Evolutionary conservation across 805 yeast genomes (phyloP).

Genomic region (Saturnispora gosingensis): DNA sequence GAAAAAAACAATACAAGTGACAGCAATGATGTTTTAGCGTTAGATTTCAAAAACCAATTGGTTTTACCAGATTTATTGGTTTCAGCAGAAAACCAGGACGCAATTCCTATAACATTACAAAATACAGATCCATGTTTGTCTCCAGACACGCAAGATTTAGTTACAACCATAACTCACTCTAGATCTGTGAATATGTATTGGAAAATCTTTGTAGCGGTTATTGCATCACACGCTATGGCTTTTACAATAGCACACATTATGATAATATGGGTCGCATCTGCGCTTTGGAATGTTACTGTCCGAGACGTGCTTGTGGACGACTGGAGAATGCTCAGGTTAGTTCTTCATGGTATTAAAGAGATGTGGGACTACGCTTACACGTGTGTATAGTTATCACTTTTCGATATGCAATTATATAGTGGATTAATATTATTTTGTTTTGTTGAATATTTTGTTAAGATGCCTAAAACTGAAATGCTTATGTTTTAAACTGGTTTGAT

Average conservation of each 20-base stretch:
- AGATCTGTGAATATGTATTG: constrained; percentile 15
- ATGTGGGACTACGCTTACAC: constrained; percentile 10
- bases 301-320: constrained; percentile 20
- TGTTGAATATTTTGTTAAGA: background rate
- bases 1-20: background rate
- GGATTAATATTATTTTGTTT: background rate
- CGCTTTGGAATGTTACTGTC: constrained; percentile 15
- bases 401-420: too few species aligned
- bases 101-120: background rate
- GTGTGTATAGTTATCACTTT: background rate
- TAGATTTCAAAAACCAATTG: constrained; percentile 1
- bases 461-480: background rate
- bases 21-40: background rate
- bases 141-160: background rate
- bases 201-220: constrained; percentile 22
- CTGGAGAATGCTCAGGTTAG: constrained; percentile 18
- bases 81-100: background rate
- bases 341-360: constrained; percentile 16
- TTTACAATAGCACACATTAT: constrained; percentile 16
- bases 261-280: constrained; percentile 17
- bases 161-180: background rate
- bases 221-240: constrained; percentile 18
- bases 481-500: background rate
- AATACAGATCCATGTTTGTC: background rate
- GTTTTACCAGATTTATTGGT: background rate